Conservation (phyloP, 495 filamentous ascomycete species). For the Recurvomyces mirabilis region DNA sequence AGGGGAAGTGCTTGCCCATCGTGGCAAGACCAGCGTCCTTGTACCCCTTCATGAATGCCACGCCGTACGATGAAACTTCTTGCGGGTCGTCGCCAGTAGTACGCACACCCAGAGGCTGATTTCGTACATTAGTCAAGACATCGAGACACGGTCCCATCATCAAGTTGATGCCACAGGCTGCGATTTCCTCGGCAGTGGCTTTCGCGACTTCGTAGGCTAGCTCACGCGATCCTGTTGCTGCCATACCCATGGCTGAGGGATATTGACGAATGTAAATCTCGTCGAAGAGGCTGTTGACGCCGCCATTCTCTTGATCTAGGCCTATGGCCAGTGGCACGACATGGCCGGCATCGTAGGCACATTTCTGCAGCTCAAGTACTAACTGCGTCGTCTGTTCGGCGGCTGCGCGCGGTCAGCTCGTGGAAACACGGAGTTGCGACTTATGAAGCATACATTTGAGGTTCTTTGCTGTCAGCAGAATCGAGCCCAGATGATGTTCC, state of each 20-base stretch:
- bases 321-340: slow-evolving; percentile 74
- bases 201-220: slow-evolving; percentile 72
- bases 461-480: slow-evolving; percentile 81
- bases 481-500: slow-evolving; percentile 71
- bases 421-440: neutral
- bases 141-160: slow-evolving; percentile 86
- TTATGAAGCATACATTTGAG: slow-evolving; percentile 54
- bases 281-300: slow-evolving; percentile 87
- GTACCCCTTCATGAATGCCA: slow-evolving; percentile 79
- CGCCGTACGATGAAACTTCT: slow-evolving; percentile 76
- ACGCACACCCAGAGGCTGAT: slow-evolving; percentile 75
- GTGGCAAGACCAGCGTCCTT: slow-evolving; percentile 74
- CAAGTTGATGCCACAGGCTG: slow-evolving; percentile 79
- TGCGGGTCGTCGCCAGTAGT: slow-evolving; percentile 79
- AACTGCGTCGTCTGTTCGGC: slow-evolving; percentile 73
- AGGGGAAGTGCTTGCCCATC: slow-evolving; percentile 87
- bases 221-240: slow-evolving; percentile 67
- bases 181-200: slow-evolving; percentile 76
- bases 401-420: slow-evolving; percentile 37
- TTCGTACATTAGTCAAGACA: slow-evolving; percentile 76
- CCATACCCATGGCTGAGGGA: slow-evolving; percentile 81
- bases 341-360: slow-evolving; percentile 76
- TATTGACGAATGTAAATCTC: slow-evolving; percentile 86
- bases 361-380: slow-evolving; percentile 75
- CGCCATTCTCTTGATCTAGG: slow-evolving; percentile 87